These are phyloP conservation scores for Mortierella sp. DNA, from an alignment of 371 early-diverging fungal genomes.

Conservation along the genomic window DNA sequence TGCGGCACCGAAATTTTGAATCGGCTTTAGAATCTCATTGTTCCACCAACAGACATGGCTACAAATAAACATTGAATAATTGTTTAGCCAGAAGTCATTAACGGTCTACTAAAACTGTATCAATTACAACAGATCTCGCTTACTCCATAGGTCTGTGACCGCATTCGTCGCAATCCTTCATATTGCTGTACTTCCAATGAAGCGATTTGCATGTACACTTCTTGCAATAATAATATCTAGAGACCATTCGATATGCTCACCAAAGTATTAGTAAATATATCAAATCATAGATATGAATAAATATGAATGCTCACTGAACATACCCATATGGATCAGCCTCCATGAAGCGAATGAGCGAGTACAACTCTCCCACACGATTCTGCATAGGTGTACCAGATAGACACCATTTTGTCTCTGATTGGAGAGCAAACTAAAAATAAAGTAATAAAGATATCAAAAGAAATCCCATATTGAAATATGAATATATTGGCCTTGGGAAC, in stretches of 20 bases:
- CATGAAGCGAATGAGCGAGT: slow-evolving; percentile 93
- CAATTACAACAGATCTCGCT: slow-evolving; percentile 18
- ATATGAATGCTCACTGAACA: not conserved
- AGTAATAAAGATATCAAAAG: not conserved
- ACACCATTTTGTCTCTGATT: slow-evolving; percentile 85
- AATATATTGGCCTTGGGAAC: slow-evolving; percentile 5
- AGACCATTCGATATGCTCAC: not conserved
- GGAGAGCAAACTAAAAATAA: slow-evolving; percentile 74
- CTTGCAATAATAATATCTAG: slow-evolving; percentile 90
- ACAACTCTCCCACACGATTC: slow-evolving; percentile 97
- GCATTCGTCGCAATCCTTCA: slow-evolving; percentile 78
- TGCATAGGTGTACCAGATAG: slow-evolving; percentile 98
- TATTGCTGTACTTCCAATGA: slow-evolving; percentile 82
- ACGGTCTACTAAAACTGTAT: not conserved
- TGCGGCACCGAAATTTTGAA: slow-evolving; percentile 81
- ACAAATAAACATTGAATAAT: not conserved
- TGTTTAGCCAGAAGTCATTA: not conserved
- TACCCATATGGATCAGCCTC: slow-evolving; percentile 51
- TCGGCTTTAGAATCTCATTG: slow-evolving; percentile 92
- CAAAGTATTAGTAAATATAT: not conserved
- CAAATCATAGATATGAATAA: not conserved
- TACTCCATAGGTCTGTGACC: slow-evolving; percentile 82
- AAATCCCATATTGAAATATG: not conserved
- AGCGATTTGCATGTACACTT: slow-evolving; percentile 85
- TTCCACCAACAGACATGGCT: slow-evolving; percentile 98